A percentile compares a stretch with the other conserved stretches of the same genome.
phyloP scores from a whole-genome alignment of 371 early-diverging fungal species.

The Mortierella sp. region DNA sequence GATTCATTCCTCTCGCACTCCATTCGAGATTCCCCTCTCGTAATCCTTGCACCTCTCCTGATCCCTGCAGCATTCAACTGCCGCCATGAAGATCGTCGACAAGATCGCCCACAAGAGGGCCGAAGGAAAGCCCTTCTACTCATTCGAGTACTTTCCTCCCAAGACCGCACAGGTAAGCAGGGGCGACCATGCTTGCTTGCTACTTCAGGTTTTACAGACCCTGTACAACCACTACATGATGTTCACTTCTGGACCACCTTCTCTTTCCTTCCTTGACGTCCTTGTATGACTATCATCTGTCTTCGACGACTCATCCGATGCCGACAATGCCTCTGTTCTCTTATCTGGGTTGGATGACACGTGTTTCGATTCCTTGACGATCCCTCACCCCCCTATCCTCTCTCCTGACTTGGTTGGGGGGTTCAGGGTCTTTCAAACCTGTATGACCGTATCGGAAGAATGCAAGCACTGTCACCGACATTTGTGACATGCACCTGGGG shows the following conservation, averaged over 20 bases:
- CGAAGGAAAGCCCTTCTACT: conserved; percentile 67
- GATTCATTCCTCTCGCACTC: background rate
- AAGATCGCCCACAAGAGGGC: conserved; percentile 49
- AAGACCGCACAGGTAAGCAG: conserved; percentile 88
- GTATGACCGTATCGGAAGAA: conserved; percentile 91
- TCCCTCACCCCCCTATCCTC: too few species aligned
- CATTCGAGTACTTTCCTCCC: conserved; percentile 98
- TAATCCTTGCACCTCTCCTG: background rate
- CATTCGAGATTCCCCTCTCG: background rate
- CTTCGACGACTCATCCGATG: too few species aligned
- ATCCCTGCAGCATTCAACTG: background rate
- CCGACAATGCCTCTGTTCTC: background rate
- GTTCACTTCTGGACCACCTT: conserved; percentile 50
- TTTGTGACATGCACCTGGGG: conserved; percentile 98
- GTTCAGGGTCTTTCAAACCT: conserved; percentile 86
- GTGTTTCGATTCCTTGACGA: too few species aligned
- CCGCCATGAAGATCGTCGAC: conserved; percentile 72
- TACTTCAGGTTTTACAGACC: background rate
- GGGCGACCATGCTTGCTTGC: conserved; percentile 1
- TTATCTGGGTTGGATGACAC: conserved; percentile 32
- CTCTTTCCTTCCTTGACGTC: background rate
- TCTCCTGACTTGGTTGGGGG: too few species aligned
- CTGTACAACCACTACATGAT: conserved; percentile 15
- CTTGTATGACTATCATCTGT: background rate
- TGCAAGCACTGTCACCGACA: conserved; percentile 85